These are phyloP conservation scores for Pterocarpus macrocarpus DNA, from an alignment of 306 rosid genomes.

Conservation along the genomic window DNA sequence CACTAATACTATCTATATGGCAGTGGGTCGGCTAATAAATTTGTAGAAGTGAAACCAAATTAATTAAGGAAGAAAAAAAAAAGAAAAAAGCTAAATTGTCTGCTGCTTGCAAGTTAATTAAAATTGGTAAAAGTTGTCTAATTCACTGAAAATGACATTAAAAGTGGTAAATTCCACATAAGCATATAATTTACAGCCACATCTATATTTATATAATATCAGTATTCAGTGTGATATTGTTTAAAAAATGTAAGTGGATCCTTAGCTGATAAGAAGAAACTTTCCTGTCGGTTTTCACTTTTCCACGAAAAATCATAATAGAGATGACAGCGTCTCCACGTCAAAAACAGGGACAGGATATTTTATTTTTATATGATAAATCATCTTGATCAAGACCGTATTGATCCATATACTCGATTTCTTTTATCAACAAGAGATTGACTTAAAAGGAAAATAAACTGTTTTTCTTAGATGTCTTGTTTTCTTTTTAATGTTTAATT, in stretches of 20 bases:
- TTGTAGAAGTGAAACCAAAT: background rate
- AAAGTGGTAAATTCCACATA: background rate
- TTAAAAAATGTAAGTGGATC: constrained; percentile 26
- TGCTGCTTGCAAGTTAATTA: background rate
- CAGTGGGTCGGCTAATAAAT: background rate
- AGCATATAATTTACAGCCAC: background rate
- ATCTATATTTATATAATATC: background rate
- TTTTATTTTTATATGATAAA: constrained; percentile 6
- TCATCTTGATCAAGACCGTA: background rate
- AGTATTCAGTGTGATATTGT: background rate
- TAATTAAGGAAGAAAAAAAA: background rate
- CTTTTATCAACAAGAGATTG: background rate
- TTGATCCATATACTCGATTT: background rate
- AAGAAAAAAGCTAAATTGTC: background rate
- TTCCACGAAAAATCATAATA: background rate
- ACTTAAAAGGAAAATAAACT: too few species aligned
- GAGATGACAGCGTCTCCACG: background rate
- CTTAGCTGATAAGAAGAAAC: constrained; percentile 37
- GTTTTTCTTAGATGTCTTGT: too few species aligned
- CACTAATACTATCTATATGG: background rate
- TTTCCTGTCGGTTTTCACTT: constrained; percentile 13
- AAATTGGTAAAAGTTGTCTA: background rate
- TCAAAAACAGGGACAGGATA: constrained; percentile 9
- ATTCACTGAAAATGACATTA: constrained; percentile 2
- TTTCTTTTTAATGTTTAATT: too few species aligned